Evolutionary conservation across 2,329 filamentous ascomycete species (phyloP).

Genomic region (Parafenestella ontariensis): DNA sequence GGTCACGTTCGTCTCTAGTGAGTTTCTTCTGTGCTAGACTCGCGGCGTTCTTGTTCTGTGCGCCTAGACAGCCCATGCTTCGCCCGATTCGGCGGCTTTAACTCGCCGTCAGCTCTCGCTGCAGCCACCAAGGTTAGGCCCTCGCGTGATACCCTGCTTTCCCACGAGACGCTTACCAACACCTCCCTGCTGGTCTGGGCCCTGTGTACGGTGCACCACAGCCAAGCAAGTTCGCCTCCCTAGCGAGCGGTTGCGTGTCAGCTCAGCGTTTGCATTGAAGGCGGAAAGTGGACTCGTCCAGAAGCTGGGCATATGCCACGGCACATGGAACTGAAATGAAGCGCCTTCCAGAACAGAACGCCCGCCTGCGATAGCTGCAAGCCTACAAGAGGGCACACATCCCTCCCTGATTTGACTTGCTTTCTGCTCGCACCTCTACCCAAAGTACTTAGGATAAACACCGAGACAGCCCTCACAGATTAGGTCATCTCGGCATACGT

Average conservation of each 20-base stretch:
- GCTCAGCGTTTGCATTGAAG: conserved; percentile 34
- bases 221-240: conserved; percentile 23
- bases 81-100: conserved; percentile 5
- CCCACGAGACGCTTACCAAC: conserved; percentile 20
- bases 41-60: conserved; percentile 6
- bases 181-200: conserved; percentile 23
- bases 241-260: conserved; percentile 37
- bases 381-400: conserved; percentile 34
- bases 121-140: conserved; percentile 28
- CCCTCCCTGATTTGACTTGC: conserved; percentile 17
- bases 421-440: conserved; percentile 5
- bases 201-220: conserved; percentile 24
- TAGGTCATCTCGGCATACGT: conserved; percentile 4
- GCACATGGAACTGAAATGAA: conserved; percentile 26
- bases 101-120: conserved; percentile 16
- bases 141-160: conserved; percentile 24
- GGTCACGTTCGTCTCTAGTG: conserved; percentile 16
- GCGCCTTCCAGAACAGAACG: conserved; percentile 18
- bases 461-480: not conserved
- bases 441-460: conserved; percentile 1
- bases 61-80: conserved; percentile 9
- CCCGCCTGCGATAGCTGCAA: conserved; percentile 16
- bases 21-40: not conserved
- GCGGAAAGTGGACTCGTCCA: conserved; percentile 33
- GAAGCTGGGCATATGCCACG: conserved; percentile 32